These are phyloP conservation scores for Periconia sp. DNA, from an alignment of 2,329 filamentous ascomycete genomes.

Conservation along the genomic window DNA sequence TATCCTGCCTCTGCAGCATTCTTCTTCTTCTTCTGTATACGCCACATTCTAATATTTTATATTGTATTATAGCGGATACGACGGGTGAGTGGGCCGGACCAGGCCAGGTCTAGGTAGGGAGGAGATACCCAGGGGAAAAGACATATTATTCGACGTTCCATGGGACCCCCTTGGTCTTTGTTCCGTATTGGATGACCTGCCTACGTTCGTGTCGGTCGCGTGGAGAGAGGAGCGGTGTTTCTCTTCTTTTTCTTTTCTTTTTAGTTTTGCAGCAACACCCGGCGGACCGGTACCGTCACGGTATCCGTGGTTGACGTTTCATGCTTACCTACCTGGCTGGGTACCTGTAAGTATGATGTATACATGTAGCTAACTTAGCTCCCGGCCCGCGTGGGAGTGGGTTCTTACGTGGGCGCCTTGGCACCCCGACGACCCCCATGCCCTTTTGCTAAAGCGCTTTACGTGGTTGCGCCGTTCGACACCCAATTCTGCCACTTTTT, in stretches of 20 bases:
- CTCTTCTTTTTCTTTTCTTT: neutral
- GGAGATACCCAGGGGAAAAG: conserved; percentile 35
- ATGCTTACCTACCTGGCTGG: no score
- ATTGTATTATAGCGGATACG: neutral
- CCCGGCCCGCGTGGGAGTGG: neutral
- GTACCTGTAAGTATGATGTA: no score
- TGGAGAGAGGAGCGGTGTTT: no score
- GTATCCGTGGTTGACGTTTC: no score
- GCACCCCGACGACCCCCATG: conserved; percentile 7
- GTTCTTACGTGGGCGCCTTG: conserved; percentile 6
- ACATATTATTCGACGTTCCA: conserved; percentile 6
- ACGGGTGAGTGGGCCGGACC: neutral
- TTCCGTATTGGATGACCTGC: no score
- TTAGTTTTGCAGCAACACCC: neutral
- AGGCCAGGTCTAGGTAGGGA: no score
- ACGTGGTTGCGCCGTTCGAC: conserved; percentile 10
- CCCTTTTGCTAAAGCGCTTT: conserved; percentile 14
- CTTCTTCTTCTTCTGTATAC: conserved; percentile 16
- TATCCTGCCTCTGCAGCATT: neutral
- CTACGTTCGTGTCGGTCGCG: no score
- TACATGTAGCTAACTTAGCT: no score
- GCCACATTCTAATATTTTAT: neutral
- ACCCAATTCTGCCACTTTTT: no score
- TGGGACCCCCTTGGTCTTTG: no score
- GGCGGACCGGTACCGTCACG: no score